phyloP scores from a whole-genome alignment of 495 filamentous ascomycete species.

The Penicillium verhagenii region DNA sequence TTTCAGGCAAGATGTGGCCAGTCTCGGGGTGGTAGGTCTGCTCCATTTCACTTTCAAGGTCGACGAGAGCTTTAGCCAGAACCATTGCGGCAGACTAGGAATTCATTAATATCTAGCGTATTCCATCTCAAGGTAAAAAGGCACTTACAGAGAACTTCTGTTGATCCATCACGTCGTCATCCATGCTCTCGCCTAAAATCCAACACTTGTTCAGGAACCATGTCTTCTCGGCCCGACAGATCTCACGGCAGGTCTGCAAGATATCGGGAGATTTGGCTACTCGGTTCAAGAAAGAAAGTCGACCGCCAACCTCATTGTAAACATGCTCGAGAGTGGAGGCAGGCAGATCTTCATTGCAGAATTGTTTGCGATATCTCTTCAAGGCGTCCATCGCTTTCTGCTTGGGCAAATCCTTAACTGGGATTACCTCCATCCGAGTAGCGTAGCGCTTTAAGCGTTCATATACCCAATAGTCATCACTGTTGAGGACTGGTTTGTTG shows the following conservation, averaged over 20 bases:
- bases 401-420: conserved; percentile 78
- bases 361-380: conserved; percentile 68
- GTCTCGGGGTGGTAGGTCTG: conserved; percentile 57
- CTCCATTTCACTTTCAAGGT: conserved; percentile 68
- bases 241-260: conserved; percentile 71
- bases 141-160: conserved; percentile 83
- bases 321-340: conserved; percentile 64
- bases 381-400: conserved; percentile 72
- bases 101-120: conserved; percentile 8
- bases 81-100: conserved; percentile 84
- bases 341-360: conserved; percentile 57
- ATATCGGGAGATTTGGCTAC: conserved; percentile 81
- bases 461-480: conserved; percentile 97
- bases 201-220: conserved; percentile 96
- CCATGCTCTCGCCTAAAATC: conserved; percentile 90
- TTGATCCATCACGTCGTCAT: conserved; percentile 99
- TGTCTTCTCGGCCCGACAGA: conserved; percentile 78
- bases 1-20: conserved; percentile 78
- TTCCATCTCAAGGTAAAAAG: not conserved
- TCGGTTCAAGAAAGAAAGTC: conserved; percentile 79
- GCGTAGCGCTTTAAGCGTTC: conserved; percentile 87
- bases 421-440: conserved; percentile 86
- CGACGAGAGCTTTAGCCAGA: conserved; percentile 83
- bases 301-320: conserved; percentile 81
- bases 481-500: conserved; percentile 67